Conservation (phyloP, 352 stramenopile genomes). For the Pythium phragmiticola region DNA sequence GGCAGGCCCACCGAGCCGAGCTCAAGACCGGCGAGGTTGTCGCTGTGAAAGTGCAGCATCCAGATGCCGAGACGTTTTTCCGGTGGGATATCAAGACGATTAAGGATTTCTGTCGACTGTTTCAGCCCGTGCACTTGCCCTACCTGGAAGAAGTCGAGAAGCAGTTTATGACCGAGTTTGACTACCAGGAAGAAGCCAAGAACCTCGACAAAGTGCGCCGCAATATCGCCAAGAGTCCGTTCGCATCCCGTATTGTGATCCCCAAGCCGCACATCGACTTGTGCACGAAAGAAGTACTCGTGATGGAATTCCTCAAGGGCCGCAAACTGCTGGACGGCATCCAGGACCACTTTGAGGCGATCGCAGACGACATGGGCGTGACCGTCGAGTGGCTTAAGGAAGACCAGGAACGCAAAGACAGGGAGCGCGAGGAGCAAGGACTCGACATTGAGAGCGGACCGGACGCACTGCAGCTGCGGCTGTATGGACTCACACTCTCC, state of each 20-base stretch:
- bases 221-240: conserved; percentile 89
- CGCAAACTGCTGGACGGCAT: conserved; percentile 86
- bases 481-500: conserved; percentile 51
- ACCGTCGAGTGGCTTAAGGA: conserved; percentile 82
- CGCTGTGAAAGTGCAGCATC: conserved; percentile 93
- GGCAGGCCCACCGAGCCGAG: conserved; percentile 77
- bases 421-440: conserved; percentile 52
- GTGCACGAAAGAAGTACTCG: conserved; percentile 93
- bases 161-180: conserved; percentile 98
- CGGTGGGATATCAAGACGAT: conserved; percentile 96
- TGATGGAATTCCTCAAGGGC: conserved; percentile 95
- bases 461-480: conserved; percentile 46
- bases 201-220: conserved; percentile 87
- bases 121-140: conserved; percentile 93
- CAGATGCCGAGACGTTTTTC: conserved; percentile 93
- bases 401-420: conserved; percentile 73
- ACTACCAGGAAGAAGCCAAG: conserved; percentile 92
- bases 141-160: conserved; percentile 95
- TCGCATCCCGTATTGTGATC: conserved; percentile 68
- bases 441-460: conserved; percentile 78
- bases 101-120: conserved; percentile 94
- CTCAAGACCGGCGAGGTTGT: conserved; percentile 72
- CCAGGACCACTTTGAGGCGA: conserved; percentile 88
- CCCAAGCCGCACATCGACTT: conserved; percentile 85
- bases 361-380: conserved; percentile 84